These are phyloP conservation scores for Olyra latifolia DNA, from an alignment of 176 grass and related monocot species.

Conservation along the genomic window DNA sequence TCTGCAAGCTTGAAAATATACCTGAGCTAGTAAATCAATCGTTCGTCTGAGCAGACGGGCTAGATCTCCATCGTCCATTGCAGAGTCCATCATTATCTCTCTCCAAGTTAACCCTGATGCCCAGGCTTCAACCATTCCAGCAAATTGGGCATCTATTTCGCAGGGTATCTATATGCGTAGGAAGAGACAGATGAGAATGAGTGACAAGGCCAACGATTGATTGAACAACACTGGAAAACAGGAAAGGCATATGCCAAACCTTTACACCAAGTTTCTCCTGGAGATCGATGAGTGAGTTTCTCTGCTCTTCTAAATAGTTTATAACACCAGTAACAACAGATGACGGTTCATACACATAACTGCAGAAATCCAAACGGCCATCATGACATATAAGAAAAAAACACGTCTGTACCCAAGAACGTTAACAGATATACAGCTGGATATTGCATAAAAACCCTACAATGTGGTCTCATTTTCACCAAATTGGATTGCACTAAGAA, in stretches of 20 bases:
- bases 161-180: constrained; percentile 72
- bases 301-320: constrained; percentile 83
- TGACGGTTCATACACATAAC: constrained; percentile 95
- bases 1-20: constrained; percentile 20
- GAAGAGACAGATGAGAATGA: constrained; percentile 31
- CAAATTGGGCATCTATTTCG: constrained; percentile 84
- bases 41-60: constrained; percentile 85
- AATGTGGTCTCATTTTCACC: constrained; percentile 8
- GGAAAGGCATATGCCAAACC: constrained; percentile 46
- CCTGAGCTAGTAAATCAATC: constrained; percentile 93
- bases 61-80: constrained; percentile 97
- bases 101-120: constrained; percentile 94
- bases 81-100: constrained; percentile 97
- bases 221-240: constrained; percentile 9
- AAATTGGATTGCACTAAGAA: neutral
- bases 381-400: neutral
- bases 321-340: constrained; percentile 80
- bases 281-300: constrained; percentile 72
- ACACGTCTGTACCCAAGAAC: neutral
- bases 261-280: constrained; percentile 84
- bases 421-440: neutral
- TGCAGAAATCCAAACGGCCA: constrained; percentile 40
- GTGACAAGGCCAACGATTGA: constrained; percentile 1
- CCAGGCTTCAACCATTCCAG: constrained; percentile 99
- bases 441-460: neutral